Conservation (phyloP, 768 basidiomycete species). For the Leccinum sublutescens region DNA sequence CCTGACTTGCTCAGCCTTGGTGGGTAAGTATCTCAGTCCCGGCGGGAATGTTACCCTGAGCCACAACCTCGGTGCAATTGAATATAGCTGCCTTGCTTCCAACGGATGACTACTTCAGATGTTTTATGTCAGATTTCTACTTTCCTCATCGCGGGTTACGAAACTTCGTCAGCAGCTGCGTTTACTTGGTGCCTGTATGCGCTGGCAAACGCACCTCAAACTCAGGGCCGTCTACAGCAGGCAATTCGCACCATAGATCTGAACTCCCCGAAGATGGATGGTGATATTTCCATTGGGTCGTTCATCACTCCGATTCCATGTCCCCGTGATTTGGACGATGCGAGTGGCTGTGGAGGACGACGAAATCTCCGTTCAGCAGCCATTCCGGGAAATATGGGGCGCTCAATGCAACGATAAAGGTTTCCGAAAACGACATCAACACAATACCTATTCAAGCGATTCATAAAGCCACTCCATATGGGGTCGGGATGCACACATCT, state of each 20-base stretch:
- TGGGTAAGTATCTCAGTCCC: constrained; percentile 28
- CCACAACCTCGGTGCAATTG: constrained; percentile 48
- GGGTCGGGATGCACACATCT: constrained; percentile 64
- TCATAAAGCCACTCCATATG: constrained; percentile 55
- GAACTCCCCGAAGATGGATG: constrained; percentile 20
- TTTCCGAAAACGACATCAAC: constrained; percentile 53
- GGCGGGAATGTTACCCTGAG: constrained; percentile 1
- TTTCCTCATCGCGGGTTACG: constrained; percentile 64
- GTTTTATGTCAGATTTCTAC: constrained; percentile 62
- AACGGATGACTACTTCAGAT: constrained; percentile 52
- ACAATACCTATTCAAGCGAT: constrained; percentile 59
- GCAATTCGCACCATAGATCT: constrained; percentile 38
- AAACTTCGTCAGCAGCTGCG: constrained; percentile 52
- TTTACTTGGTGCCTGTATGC: constrained; percentile 64
- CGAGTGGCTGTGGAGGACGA: constrained; percentile 49
- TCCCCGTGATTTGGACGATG: constrained; percentile 60
- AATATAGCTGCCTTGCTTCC: constrained; percentile 44
- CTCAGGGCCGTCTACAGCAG: constrained; percentile 47
- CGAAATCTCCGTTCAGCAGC: constrained; percentile 47
- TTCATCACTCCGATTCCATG: constrained; percentile 53
- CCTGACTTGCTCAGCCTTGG: constrained; percentile 53
- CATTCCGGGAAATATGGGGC: constrained; percentile 34
- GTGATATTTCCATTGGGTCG: constrained; percentile 43
- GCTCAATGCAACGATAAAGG: constrained; percentile 33
- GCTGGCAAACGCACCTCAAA: constrained; percentile 44